A percentile compares a stretch with the other conserved stretches of the same genome.
Evolutionary conservation across 345 rosid species (phyloP).

Genomic region (Eucalyptus caleyi): DNA sequence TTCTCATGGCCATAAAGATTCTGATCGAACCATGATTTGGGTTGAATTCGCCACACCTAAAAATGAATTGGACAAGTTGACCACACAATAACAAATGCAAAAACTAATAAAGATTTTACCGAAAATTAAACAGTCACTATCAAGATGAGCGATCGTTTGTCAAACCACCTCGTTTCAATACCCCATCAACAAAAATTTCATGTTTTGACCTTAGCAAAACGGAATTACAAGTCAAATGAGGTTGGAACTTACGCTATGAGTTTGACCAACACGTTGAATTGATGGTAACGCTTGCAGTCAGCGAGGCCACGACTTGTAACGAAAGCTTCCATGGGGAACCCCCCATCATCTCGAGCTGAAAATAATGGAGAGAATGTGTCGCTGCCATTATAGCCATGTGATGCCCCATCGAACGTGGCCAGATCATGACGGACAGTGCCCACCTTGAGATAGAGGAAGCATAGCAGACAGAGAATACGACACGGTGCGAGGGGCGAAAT

Average conservation of each 20-base stretch:
- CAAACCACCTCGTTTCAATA: rapidly evolving
- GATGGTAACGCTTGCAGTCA: neutral
- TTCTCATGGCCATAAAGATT: neutral
- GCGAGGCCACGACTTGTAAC: neutral
- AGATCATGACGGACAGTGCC: neutral
- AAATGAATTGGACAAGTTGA: neutral
- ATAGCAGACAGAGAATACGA: neutral
- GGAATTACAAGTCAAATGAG: neutral
- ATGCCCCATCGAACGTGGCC: constrained; percentile 5
- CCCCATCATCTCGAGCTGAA: neutral
- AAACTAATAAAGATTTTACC: neutral
- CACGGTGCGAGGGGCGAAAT: neutral
- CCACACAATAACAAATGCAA: rapidly evolving
- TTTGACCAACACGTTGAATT: neutral
- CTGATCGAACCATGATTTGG: neutral
- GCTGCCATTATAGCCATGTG: neutral
- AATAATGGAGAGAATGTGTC: neutral
- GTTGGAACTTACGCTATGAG: neutral
- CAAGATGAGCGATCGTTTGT: neutral
- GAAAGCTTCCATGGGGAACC: neutral
- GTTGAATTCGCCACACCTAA: neutral
- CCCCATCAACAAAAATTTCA: neutral
- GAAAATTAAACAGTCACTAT: neutral
- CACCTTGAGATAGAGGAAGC: neutral
- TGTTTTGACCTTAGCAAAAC: neutral